Evolutionary conservation across 768 basidiomycete genomes (phyloP), one percentile per base, ranked within the genome.

Genomic region (Pleurotus cornucopiae): DNA sequence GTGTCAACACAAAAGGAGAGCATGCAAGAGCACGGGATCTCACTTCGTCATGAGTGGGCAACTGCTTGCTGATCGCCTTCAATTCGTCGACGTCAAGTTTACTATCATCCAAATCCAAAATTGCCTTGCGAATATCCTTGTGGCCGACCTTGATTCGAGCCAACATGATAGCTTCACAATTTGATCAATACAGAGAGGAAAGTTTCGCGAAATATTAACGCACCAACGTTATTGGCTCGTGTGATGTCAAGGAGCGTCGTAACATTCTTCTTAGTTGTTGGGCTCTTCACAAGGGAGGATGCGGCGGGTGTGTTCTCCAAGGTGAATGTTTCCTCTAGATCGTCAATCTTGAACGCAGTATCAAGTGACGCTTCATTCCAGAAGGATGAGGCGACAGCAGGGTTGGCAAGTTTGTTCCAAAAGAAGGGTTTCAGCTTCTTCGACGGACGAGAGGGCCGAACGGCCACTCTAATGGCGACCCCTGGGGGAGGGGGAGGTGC

Each of bases 1-100:
- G 5, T 7, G 20, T 52, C 9, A 49, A 21, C 16, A 55, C 49
- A 16, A 57, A 23, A 14, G 54, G 41, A 48, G 21, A 46, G 21
- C 12, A 40, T 18, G 14, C 4, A 38, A 4, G 7, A n/a, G 40
- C 25, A 23, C 14, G 16, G 9, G 4, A 16, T 37, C 43, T 18
- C 39, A 88, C 88, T 76, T 98, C 94, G 48, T 96, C 94, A 0
- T 74, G n/a, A 0, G 88, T 90, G 1, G 94, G 94, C 4, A 89
- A 70, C 54, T 90, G 85, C 57, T 82, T 84, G 62, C 82, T 79
- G 61, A 96, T 83, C 0, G 84, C 81, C 64, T 79, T 88, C 13
- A 98, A 73, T 62, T 89, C 80, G 61, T 96, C 94, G n/a, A 85
- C 69, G 0, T 84, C 78, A 4, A 95, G 70, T 44, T 68, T 76